Conservation (phyloP, 1,284 basidiomycete species). For the Amylostereum chailletii region DNA sequence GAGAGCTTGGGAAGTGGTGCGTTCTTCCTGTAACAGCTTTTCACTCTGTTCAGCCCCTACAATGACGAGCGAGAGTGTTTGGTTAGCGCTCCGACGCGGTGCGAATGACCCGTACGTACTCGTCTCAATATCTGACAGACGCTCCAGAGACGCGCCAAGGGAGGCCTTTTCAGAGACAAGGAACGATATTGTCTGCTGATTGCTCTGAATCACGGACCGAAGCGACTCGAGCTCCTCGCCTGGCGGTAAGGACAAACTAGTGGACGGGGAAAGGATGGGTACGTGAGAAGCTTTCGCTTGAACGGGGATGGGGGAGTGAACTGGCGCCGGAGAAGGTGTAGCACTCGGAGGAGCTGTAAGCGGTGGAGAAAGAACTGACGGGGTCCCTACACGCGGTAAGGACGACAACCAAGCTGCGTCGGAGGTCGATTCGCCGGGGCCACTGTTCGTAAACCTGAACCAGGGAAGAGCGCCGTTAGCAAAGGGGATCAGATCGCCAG, state of each 20-base stretch:
- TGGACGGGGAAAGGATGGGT: conserved; percentile 12
- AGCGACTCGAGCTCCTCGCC: conserved; percentile 24
- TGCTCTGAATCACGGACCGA: conserved; percentile 33
- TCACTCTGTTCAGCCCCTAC: conserved; percentile 42
- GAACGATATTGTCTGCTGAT: conserved; percentile 55
- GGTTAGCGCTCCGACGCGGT: neutral
- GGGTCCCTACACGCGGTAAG: conserved; percentile 38
- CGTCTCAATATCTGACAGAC: conserved; percentile 23
- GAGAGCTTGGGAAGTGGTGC: conserved; percentile 28
- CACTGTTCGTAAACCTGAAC: conserved; percentile 19
- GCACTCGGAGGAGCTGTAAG: neutral
- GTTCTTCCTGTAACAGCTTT: conserved; percentile 34
- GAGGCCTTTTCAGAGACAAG: conserved; percentile 65
- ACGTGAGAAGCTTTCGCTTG: conserved; percentile 13
- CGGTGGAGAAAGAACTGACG: conserved; percentile 5
- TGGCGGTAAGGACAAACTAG: conserved; percentile 7
- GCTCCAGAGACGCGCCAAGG: conserved; percentile 44
- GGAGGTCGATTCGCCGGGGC: conserved; percentile 3
- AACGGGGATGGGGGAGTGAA: neutral
- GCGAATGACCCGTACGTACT: conserved; percentile 17
- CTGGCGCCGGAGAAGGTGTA: neutral
- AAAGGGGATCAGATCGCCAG: neutral
- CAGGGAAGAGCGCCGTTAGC: neutral
- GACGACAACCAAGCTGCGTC: conserved; percentile 44
- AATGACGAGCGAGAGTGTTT: neutral